Conservation (phyloP, 495 filamentous ascomycete genomes). For the Jackrogersella minutella region DNA sequence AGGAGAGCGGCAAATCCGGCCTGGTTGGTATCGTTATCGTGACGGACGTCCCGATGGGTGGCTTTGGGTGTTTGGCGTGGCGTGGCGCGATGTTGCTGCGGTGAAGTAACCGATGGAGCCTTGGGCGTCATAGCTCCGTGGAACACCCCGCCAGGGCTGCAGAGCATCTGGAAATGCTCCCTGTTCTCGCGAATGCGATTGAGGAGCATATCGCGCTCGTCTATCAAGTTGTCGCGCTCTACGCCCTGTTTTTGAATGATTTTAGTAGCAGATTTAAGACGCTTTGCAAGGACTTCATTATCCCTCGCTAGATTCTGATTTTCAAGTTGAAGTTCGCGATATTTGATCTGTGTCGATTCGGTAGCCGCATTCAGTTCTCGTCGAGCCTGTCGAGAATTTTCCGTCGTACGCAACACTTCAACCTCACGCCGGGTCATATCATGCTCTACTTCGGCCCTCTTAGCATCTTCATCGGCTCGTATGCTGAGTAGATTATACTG, state of each 20-base stretch:
- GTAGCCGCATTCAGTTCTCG: conserved; percentile 52
- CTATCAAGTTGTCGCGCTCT: conserved; percentile 67
- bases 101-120: conserved; percentile 57
- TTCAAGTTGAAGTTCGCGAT: conserved; percentile 55
- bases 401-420: conserved; percentile 77
- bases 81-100: conserved; percentile 56
- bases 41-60: conserved; percentile 48
- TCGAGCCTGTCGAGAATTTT: conserved; percentile 58
- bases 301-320: conserved; percentile 70
- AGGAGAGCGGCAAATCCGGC: conserved; percentile 80
- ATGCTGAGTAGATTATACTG: conserved; percentile 88
- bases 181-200: conserved; percentile 88
- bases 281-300: conserved; percentile 67
- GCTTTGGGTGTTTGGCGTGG: conserved; percentile 59
- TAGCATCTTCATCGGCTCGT: conserved; percentile 84
- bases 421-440: conserved; percentile 92
- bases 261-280: conserved; percentile 76
- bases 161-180: conserved; percentile 77
- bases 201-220: conserved; percentile 78
- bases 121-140: conserved; percentile 63
- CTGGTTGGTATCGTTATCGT: conserved; percentile 50
- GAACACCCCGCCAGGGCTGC: conserved; percentile 63
- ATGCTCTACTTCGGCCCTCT: conserved; percentile 90
- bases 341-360: conserved; percentile 54
- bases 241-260: conserved; percentile 73